Base-by-base conservation (phyloP, 192 early-diverging fungal genomes). In the Rhizoclosmatium sp. region DNA sequence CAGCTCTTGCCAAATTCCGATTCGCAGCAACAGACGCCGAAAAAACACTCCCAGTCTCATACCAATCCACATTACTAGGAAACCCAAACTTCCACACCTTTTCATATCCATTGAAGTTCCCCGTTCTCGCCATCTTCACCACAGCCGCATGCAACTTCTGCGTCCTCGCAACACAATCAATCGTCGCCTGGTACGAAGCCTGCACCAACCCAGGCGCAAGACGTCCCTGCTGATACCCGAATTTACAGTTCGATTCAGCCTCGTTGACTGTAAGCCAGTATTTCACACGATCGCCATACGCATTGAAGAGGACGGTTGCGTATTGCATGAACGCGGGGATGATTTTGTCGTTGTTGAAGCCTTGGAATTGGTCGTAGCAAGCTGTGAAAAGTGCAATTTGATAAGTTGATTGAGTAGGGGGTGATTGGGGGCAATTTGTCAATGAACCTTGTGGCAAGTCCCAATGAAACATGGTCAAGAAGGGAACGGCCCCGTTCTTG, bases 211-310 rank as follows among this genome's bases (percentile, higher is more conserved):
- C 66, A 16, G 72, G 72, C 2, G 72, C 59, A 16, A 75, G 40
- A 9, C 48, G 56, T 4, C 46, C 46, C 42, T 62, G 72, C 41
- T 62, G 41, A 14, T 42, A 42, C 7, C 72, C 41, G 45, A 65
- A 79, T 16, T 76, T 71, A 71, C 83, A 83, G 59, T 75, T 80
- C 40, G 80, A 74, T 7, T 58, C 42, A 19, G 83, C 62, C 58
- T 84, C 83, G 60, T 84, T 84, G 39, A 83, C 10, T 3, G 83
- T 84, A 47, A 83, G 48, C 73, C 72, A 74, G 59, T 84, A 83
- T 49, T 81, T 48, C 4, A 84, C 58, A 41, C 71, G 31, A 49
- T 72, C 49, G 4, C 83, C 83, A 49, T 46, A 76, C 9, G 39
- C 47, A 16, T 47, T 59, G 47, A 84, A 84, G 4, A 84, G 59